Base-by-base conservation (phyloP, 2,329 filamentous ascomycete genomes). In the Trichoderma pleuroti region DNA sequence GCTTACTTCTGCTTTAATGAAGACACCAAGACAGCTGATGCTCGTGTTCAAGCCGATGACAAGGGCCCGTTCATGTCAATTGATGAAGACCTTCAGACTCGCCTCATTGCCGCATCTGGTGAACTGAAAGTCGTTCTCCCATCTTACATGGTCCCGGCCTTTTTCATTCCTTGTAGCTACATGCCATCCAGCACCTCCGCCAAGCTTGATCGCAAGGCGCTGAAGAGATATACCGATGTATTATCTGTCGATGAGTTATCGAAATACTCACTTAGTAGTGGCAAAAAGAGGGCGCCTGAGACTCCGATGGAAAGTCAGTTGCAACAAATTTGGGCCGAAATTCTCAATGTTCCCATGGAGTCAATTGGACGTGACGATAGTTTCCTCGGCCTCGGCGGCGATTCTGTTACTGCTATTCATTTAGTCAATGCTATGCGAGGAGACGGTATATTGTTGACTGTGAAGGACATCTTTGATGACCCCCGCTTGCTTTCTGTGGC, bases 361-460 rank as follows among this genome's bases (percentile, higher is more conserved):
- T 67, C 60, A 2, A 82, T 84, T 26, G 78, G 80, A 9, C 71
- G 76, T 4, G 72, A 74, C 6, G 73, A 75, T 39, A 74, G 73
- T 62, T 78, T 78, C 71, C 75, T 78, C 36, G 56, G 68, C 4
- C 72, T 78, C 4, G 77, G 77, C 2, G 77, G 77, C 10, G 76
- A 77, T 28, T 78, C 76, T 2, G 73, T 78, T 14, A 70, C 72
- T 0, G 76, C 77, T 1, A 78, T 78, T 24, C 67, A 72, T 8
- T 42, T 75, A 2, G 72, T 68, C 7, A 49, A 70, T 10, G 16
- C 59, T 10, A 68, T 71, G 14, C 70, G 73, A 14, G 34, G 60
- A n/a, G 26, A 24, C 1, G 70, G 72, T 4, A 57, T 74, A 6
- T 10, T 16, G 1, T 24, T 75, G 9, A 71, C 71, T 0, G 70